Base-by-base conservation (phyloP, 768 basidiomycete species). In the Tephrocybe rancida region DNA sequence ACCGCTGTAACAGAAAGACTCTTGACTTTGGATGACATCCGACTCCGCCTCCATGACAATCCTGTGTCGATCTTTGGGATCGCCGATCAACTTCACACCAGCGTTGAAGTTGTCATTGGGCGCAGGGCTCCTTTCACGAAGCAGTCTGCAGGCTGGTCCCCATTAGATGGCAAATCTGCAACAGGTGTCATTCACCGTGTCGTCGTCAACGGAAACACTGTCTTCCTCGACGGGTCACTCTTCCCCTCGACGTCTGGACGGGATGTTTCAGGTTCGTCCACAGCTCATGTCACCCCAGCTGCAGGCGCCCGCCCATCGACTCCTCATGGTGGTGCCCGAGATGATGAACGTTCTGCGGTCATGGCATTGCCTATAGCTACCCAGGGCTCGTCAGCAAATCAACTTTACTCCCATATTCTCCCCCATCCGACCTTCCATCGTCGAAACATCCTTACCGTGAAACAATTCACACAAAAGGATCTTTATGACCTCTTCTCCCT, bases 401-500 rank as follows among this genome's bases (percentile, higher is more conserved):
- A 72, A 48, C 57, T 77, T 18, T 75, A 83, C 60, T 70, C 78
- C 6, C 80, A 79, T 54, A 61, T 82, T 61, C 64, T 81, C 16
- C 83, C 84, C 48, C 90, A 94, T 61, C 91, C 92, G 0, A 84
- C 92, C 3, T 98, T 96, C 87, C 86, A 95, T 62, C 87, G 92
- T 51, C 86, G 92, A 34, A 93, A 98, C 67, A 93, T 98, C 55
- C 84, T 98, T 16, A 86, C 92, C 0, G 94, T 98, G 56, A 97
- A 95, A 67, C 94, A 98, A 59, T 95, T 98, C 72, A 85, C 77
- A 32, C 85, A 90, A 50, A 85, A 87, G 39, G 95, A 99, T 62
- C 79, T 98, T 55, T 90, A 98, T 65, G 90, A 92, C 57, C 83
- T 99, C 35, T 99, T 98, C 77, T 87, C 91, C 42, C 75, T 98